Evolutionary conservation across 306 rosid genomes (phyloP).

Genomic region (Datisca glomerata): DNA sequence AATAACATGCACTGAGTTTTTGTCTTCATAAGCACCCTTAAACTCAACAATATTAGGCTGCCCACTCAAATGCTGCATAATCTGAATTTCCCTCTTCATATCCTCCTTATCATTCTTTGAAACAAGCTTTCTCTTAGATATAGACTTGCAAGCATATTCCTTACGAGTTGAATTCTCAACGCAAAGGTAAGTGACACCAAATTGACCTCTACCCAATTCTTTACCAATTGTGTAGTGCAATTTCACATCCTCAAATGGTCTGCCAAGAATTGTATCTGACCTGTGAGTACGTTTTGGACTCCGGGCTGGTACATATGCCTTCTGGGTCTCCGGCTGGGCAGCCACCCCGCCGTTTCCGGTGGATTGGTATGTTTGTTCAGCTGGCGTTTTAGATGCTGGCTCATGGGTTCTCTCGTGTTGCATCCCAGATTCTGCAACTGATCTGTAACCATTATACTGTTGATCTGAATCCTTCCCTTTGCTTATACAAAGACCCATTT

Average conservation of each 20-base stretch:
- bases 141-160: slow-evolving; percentile 73
- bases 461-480: slow-evolving; percentile 25
- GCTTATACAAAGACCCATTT: slow-evolving; percentile 65
- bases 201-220: slow-evolving; percentile 87
- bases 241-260: slow-evolving; percentile 61
- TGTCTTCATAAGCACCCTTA: slow-evolving; percentile 77
- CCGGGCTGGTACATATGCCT: slow-evolving; percentile 14
- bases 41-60: slow-evolving; percentile 89
- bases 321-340: background rate
- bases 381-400: slow-evolving; percentile 27
- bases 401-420: slow-evolving; percentile 32
- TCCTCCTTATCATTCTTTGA: slow-evolving; percentile 60
- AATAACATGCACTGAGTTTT: slow-evolving; percentile 57
- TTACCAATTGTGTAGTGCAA: slow-evolving; percentile 45
- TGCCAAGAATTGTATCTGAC: slow-evolving; percentile 49
- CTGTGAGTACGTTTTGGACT: slow-evolving; percentile 26
- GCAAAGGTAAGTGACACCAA: slow-evolving; percentile 77
- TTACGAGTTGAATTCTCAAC: slow-evolving; percentile 53
- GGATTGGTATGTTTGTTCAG: slow-evolving; percentile 24
- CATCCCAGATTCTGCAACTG: no score
- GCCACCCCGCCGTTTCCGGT: slow-evolving; percentile 24
- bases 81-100: slow-evolving; percentile 71
- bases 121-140: slow-evolving; percentile 72
- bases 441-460: slow-evolving; percentile 24
- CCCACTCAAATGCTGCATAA: slow-evolving; percentile 93